These are phyloP conservation scores for Herpotrichia juniperi DNA, from an alignment of 2,329 filamentous ascomycete genomes.

Conservation along the genomic window DNA sequence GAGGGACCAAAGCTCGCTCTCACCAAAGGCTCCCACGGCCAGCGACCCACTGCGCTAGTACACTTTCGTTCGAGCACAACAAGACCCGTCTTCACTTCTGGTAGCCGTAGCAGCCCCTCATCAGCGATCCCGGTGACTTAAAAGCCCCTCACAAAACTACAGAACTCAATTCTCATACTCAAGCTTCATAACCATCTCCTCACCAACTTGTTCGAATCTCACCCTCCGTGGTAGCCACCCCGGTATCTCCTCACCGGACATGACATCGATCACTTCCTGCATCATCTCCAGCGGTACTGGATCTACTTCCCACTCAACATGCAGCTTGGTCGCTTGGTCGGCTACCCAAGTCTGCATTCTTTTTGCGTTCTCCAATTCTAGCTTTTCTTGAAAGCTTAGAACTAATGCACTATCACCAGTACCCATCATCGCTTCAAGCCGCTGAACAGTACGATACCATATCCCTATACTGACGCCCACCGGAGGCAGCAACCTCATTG, in stretches of 20 bases:
- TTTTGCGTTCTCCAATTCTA: background rate
- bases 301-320: background rate
- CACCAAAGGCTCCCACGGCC: background rate
- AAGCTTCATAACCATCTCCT: constrained; percentile 2
- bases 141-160: too few species aligned
- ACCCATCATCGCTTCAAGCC: background rate
- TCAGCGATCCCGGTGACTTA: too few species aligned
- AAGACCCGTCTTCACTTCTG: background rate
- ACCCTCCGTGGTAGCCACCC: background rate
- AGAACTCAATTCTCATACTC: background rate
- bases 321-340: background rate
- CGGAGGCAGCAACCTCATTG: background rate
- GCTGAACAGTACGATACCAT: background rate
- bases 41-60: background rate
- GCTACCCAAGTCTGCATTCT: background rate
- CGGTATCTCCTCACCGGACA: background rate
- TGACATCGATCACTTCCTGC: background rate
- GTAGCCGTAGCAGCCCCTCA: too few species aligned
- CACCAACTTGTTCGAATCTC: background rate
- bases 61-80: background rate
- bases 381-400: background rate
- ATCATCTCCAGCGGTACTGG: background rate
- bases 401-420: background rate
- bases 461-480: background rate
- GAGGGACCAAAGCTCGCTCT: background rate